Conservation (phyloP, 2,329 filamentous ascomycete species). For the Onygenales sp. region DNA sequence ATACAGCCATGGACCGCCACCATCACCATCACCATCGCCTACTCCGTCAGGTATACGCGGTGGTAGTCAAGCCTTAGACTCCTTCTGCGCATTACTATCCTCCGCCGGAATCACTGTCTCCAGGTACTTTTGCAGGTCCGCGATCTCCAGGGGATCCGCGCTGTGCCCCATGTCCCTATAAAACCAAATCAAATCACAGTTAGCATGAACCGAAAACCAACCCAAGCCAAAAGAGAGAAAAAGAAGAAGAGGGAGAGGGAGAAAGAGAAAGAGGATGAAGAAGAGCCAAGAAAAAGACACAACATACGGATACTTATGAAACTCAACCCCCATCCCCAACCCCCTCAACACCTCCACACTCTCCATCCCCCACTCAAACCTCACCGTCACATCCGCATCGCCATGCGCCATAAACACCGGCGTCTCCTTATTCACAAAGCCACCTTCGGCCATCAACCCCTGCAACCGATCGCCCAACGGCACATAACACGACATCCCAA, state of each 20-base stretch:
- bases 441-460: conserved; percentile 41
- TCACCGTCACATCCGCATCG: conserved; percentile 64
- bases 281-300: not conserved
- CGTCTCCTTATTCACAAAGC: conserved; percentile 59
- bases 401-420: conserved; percentile 87
- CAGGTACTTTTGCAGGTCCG: conserved; percentile 64
- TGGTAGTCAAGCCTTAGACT: not conserved
- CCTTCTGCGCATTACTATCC: conserved; percentile 17
- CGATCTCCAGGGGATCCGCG: conserved; percentile 66
- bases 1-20: not conserved
- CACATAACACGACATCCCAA: conserved; percentile 76
- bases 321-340: conserved; percentile 62
- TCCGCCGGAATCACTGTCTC: conserved; percentile 42
- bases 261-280: not conserved
- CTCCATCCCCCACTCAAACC: conserved; percentile 55
- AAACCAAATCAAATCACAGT: not conserved
- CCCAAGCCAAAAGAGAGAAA: conserved; percentile 17
- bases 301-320: conserved; percentile 65
- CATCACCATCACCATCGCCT: not conserved
- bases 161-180: conserved; percentile 61
- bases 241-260: no score
- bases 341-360: conserved; percentile 59
- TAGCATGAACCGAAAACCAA: conserved; percentile 32
- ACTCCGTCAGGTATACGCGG: no score
- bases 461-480: conserved; percentile 58